phyloP scores from a whole-genome alignment of 208 protist species.

The Plasmodiophora brassicae region DNA sequence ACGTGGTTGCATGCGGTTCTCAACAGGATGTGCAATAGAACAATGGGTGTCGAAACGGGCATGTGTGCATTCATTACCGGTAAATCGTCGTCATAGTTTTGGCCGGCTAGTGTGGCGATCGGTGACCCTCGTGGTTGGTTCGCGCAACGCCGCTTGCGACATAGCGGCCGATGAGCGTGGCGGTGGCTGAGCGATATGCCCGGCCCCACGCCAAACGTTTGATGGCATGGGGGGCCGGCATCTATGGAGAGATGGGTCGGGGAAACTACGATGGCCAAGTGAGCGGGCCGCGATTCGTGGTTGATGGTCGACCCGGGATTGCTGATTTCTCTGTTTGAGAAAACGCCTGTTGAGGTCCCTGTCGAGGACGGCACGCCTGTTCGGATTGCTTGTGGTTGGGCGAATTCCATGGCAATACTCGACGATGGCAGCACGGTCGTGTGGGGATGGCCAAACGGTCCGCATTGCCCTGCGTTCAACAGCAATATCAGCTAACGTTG shows the following conservation, averaged over 20 bases:
- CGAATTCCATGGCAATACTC: background rate
- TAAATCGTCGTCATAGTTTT: too few species aligned
- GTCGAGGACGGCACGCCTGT: background rate
- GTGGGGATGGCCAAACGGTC: slow-evolving; percentile 23
- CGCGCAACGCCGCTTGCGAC: too few species aligned
- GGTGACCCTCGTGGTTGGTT: too few species aligned
- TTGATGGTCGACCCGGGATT: background rate
- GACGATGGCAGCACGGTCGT: background rate
- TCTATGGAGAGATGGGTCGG: background rate
- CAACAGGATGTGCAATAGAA: too few species aligned
- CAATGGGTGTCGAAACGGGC: too few species aligned
- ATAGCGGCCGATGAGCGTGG: too few species aligned
- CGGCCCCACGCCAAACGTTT: too few species aligned
- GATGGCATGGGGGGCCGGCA: background rate
- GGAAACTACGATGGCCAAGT: background rate
- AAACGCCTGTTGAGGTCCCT: background rate
- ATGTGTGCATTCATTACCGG: too few species aligned
- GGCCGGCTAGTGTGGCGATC: too few species aligned
- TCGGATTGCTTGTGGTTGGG: background rate
- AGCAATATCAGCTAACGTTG: background rate
- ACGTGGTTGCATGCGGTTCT: too few species aligned
- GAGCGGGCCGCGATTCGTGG: background rate
- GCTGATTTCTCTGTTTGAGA: background rate
- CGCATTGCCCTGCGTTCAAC: too few species aligned
- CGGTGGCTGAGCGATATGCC: too few species aligned